phyloP scores from a whole-genome alignment of 2,329 filamentous ascomycete species.

The Stagonosporopsis tanaceti region DNA sequence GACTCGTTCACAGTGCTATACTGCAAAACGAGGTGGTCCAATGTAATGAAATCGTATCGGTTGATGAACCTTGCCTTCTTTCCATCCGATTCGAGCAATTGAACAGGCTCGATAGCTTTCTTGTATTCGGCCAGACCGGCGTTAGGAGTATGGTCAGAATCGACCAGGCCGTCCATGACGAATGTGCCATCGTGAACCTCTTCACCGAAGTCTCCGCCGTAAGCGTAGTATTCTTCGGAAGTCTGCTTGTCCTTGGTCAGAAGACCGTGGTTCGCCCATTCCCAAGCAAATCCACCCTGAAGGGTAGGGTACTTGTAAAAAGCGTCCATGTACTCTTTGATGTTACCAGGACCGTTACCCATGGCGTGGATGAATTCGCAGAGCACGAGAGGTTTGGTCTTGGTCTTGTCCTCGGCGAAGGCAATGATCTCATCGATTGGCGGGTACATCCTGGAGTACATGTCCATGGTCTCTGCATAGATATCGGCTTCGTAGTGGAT shows the following conservation, averaged over 20 bases:
- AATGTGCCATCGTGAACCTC: slow-evolving; percentile 54
- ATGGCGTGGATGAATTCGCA: slow-evolving; percentile 69
- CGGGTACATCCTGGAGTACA: slow-evolving; percentile 74
- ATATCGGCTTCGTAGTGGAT: slow-evolving; percentile 74
- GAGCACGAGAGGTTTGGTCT: slow-evolving; percentile 64
- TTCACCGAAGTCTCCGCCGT: slow-evolving; percentile 56
- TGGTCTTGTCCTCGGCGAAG: slow-evolving; percentile 53
- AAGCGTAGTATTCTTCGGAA: slow-evolving; percentile 52
- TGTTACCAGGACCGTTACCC: slow-evolving; percentile 76
- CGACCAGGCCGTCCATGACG: slow-evolving; percentile 55
- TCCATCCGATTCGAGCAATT: slow-evolving; percentile 34
- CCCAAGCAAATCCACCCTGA: slow-evolving; percentile 66
- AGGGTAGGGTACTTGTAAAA: slow-evolving; percentile 69
- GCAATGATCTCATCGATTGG: slow-evolving; percentile 60
- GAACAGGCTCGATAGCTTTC: slow-evolving; percentile 55
- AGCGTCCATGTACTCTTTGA: slow-evolving; percentile 72
- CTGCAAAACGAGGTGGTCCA: slow-evolving; percentile 46
- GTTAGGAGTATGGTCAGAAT: slow-evolving; percentile 53
- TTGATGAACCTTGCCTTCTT: slow-evolving; percentile 43
- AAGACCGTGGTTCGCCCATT: slow-evolving; percentile 57
- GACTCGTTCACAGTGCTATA: slow-evolving; percentile 25
- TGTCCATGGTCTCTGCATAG: slow-evolving; percentile 67
- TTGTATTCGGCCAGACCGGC: slow-evolving; percentile 54
- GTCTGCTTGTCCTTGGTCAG: slow-evolving; percentile 50
- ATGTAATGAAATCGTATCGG: slow-evolving; percentile 47